phyloP scores from a whole-genome alignment of 2,329 filamentous ascomycete species.

The Lachnellula subtilissima region DNA sequence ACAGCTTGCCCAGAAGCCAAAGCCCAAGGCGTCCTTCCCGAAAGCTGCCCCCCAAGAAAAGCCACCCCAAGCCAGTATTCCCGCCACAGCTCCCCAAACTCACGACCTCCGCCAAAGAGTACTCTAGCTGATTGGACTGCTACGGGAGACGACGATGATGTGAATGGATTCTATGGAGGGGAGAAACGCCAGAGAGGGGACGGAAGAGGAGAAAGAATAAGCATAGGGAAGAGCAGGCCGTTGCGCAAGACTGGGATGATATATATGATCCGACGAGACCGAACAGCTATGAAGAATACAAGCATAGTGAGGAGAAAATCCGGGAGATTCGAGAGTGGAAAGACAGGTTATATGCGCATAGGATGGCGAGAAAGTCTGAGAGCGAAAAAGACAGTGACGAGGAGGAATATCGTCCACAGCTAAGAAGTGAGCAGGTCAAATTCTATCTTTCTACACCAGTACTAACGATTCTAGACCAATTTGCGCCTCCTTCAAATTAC shows the following conservation, averaged over 20 bases:
- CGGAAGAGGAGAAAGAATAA: constrained; percentile 63
- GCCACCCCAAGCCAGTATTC: constrained; percentile 22
- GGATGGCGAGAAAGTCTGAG: constrained; percentile 44
- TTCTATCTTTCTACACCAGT: not conserved
- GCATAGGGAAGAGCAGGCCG: constrained; percentile 60
- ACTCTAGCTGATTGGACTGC: constrained; percentile 78
- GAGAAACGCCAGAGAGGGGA: constrained; percentile 69
- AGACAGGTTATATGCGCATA: constrained; percentile 69
- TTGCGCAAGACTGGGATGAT: constrained; percentile 76
- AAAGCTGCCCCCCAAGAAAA: constrained; percentile 36
- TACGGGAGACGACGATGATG: constrained; percentile 74
- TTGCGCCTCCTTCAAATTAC: constrained; percentile 55
- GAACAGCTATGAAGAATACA: constrained; percentile 80
- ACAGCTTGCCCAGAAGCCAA: constrained; percentile 56
- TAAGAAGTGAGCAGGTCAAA: constrained; percentile 39
- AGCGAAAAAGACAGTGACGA: constrained; percentile 42
- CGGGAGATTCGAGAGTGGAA: constrained; percentile 83
- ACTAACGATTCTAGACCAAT: constrained; percentile 43
- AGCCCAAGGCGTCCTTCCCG: constrained; percentile 56
- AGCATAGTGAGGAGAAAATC: constrained; percentile 77
- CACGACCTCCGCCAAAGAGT: constrained; percentile 51
- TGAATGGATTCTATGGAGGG: constrained; percentile 55
- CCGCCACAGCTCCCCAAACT: constrained; percentile 27
- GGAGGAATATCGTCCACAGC: constrained; percentile 37
- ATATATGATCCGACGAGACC: constrained; percentile 81